Conservation (phyloP, 2,329 filamentous ascomycete species). For the Neofusicoccum kwambonambiense region DNA sequence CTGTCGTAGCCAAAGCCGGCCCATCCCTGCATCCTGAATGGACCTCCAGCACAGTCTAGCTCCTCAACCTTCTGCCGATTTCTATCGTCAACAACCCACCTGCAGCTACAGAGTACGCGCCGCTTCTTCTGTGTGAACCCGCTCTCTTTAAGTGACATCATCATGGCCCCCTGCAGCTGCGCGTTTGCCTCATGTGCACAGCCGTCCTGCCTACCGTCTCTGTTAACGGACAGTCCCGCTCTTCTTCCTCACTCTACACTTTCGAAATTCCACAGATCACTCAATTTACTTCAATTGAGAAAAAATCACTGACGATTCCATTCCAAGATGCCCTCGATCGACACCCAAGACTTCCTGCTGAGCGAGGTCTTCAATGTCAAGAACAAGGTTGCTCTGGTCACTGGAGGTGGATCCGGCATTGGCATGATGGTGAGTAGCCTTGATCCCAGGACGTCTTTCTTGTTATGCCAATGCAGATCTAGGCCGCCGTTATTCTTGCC, state of each 20-base stretch:
- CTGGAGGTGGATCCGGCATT: slow-evolving; percentile 48
- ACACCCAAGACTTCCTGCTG: slow-evolving; percentile 35
- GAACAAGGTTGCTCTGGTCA: slow-evolving; percentile 42
- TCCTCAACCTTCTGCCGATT: neutral
- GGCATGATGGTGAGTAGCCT: slow-evolving; percentile 40
- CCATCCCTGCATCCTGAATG: neutral
- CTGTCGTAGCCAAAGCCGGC: neutral
- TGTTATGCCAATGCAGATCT: neutral
- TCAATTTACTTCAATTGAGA: neutral
- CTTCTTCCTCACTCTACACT: neutral
- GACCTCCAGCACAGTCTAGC: neutral
- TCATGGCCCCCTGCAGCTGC: neutral
- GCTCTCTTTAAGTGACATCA: slow-evolving; percentile 6
- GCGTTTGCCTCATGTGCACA: too few relatives aligned
- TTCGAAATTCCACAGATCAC: neutral
- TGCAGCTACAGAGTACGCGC: neutral
- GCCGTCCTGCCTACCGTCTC: neutral
- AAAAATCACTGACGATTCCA: slow-evolving; percentile 19
- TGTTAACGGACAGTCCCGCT: neutral
- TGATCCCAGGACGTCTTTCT: neutral
- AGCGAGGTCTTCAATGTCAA: slow-evolving; percentile 38
- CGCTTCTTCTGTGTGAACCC: neutral
- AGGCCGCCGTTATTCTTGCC: slow-evolving; percentile 44
- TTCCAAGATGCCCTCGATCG: slow-evolving; percentile 27
- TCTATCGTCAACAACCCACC: neutral